phyloP scores from a whole-genome alignment of 805 yeast genomes.

The Maudiozyma bulderi region DNA sequence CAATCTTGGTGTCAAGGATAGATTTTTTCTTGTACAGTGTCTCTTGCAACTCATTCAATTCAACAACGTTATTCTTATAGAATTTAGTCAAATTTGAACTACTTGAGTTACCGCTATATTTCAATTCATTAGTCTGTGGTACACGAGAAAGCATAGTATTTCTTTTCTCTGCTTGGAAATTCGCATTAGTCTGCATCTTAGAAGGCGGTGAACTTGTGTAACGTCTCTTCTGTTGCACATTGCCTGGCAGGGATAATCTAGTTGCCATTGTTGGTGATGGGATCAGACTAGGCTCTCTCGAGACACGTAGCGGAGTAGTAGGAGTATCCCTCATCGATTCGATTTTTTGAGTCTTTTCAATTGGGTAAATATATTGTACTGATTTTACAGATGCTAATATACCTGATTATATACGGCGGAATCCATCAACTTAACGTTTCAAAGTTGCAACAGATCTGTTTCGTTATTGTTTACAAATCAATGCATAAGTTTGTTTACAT shows the following conservation, averaged over 20 bases:
- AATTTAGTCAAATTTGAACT: conserved; percentile 19
- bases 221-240: conserved; percentile 4
- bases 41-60: conserved; percentile 23
- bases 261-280: not conserved
- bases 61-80: conserved; percentile 25
- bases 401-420: no score
- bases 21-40: conserved; percentile 19
- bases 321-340: conserved; percentile 3
- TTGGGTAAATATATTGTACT: no score
- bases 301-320: conserved; percentile 3
- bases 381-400: no score
- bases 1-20: conserved; percentile 17
- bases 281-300: not conserved
- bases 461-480: conserved; percentile 2
- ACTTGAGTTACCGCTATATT: not conserved
- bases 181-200: not conserved
- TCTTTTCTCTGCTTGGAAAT: not conserved
- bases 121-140: not conserved
- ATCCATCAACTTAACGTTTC: no score
- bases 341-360: not conserved
- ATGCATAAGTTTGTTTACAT: not conserved
- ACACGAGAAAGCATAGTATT: not conserved
- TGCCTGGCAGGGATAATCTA: no score
- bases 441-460: not conserved
- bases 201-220: conserved; percentile 9